These are phyloP conservation scores for Cryptococcus sp. DNA, from an alignment of 1,284 basidiomycete genomes.

Conservation along the genomic window DNA sequence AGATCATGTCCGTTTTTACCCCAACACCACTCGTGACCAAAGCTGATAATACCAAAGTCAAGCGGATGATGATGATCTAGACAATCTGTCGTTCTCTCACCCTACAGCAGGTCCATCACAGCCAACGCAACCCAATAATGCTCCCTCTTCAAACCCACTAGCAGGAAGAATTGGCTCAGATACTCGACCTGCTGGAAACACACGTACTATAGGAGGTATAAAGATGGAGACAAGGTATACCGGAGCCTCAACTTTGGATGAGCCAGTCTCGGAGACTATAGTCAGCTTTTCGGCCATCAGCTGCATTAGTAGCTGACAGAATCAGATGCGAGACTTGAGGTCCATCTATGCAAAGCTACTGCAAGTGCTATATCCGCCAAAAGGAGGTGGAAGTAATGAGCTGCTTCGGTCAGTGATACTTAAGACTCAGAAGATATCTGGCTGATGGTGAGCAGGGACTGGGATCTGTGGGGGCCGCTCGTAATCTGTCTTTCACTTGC, in stretches of 20 bases:
- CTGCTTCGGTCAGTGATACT: constrained; percentile 60
- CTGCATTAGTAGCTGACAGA: neutral
- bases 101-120: constrained; percentile 16
- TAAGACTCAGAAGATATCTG: neutral
- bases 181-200: constrained; percentile 33
- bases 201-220: constrained; percentile 58
- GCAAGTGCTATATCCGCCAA: constrained; percentile 84
- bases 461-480: constrained; percentile 94
- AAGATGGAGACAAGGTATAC: constrained; percentile 79
- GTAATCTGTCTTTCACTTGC: constrained; percentile 77
- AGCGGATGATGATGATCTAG: constrained; percentile 48
- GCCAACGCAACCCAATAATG: constrained; percentile 6
- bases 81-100: constrained; percentile 43
- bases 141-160: constrained; percentile 46
- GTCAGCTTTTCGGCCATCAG: constrained; percentile 52
- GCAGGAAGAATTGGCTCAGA: constrained; percentile 69
- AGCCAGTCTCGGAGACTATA: constrained; percentile 81
- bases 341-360: constrained; percentile 88
- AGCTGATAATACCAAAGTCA: constrained; percentile 26
- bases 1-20: constrained; percentile 27
- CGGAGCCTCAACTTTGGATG: constrained; percentile 80
- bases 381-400: constrained; percentile 64
- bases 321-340: constrained; percentile 72
- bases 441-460: constrained; percentile 62
- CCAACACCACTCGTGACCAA: neutral